Evolutionary conservation across 1,139 yeast genomes (phyloP), one percentile per base, ranked within the genome.

Genomic region (Yamadazyma sp.): DNA sequence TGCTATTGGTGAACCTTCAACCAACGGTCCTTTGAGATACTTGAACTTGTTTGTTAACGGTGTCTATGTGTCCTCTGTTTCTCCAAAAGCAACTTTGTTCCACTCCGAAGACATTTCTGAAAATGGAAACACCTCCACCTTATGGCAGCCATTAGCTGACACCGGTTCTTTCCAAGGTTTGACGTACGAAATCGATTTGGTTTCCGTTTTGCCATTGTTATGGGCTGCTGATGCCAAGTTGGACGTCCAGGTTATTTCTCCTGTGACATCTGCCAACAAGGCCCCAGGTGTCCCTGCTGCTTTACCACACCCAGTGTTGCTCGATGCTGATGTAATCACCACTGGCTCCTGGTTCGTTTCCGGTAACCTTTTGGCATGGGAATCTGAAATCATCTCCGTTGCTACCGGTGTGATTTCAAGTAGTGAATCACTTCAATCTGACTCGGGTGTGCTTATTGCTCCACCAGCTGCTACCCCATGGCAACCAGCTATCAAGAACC

Each of bases 1-100:
- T 28, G 40, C 34, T 12, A 25, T 41, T 37, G 49, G 49, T 35
- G 48, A 38, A 36, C 44, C 47, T 12, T 39, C 37, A 16, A 17
- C 40, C 17, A 47, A 44, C 17, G 48, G 47, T 36, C 64, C 64
- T 17, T 41, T 61, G 24, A 51, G 66, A 42, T 53, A 51, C 42
- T 45, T 60, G 32, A 59, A 59, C 39, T 53, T 60, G 10, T 61
- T 48, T 36, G 48, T 54, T 38, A 49, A 56, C 39, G 50, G 47
- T 27, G 38, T 55, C 25, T 59, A 47, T 37, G 46, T 58, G 28
- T 49, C 53, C n/a, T 43, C 63, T 5, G 39, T 59, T 31, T 43
- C 53, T 31, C 61, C 64, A 39, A 57, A 59, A 44, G 63, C 66
- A 40, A 47, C 54, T 23, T 52, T 60, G 34, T 57, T 50, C 51